phyloP scores from a whole-genome alignment of 441 rosid species.

The Aleurites moluccanus region DNA sequence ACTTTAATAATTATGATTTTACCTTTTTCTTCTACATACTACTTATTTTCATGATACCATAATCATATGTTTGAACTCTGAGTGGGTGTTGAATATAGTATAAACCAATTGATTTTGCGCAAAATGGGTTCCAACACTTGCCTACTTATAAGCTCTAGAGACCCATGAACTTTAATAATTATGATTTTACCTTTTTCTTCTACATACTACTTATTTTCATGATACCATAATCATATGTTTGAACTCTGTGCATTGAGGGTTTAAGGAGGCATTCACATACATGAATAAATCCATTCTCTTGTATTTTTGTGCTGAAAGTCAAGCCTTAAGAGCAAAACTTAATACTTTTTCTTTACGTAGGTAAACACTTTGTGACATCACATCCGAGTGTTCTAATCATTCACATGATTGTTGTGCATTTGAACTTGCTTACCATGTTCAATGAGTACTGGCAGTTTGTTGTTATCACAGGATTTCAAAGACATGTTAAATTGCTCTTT shows the following conservation, averaged over 20 bases:
- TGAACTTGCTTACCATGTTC: background rate
- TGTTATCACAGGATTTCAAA: background rate
- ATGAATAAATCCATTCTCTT: too few relatives aligned
- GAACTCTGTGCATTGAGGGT: background rate
- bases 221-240: background rate
- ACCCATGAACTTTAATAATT: too few relatives aligned
- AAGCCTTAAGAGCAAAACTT: slow-evolving; percentile 1
- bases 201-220: background rate
- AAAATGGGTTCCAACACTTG: too few relatives aligned
- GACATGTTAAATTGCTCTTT: background rate
- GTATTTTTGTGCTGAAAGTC: background rate
- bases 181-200: background rate
- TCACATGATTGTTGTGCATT: background rate
- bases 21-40: background rate
- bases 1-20: too few relatives aligned
- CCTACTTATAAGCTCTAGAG: too few relatives aligned
- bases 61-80: background rate
- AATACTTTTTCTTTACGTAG: background rate
- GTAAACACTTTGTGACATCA: background rate
- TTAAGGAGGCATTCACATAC: background rate
- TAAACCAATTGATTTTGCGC: too few relatives aligned
- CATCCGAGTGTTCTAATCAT: background rate
- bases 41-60: background rate
- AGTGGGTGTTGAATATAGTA: too few relatives aligned
- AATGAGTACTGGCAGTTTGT: background rate